Evolutionary conservation across 805 yeast species (phyloP), one percentile per base, ranked within the genome.

Genomic region (Barnettozyma pratensis): DNA sequence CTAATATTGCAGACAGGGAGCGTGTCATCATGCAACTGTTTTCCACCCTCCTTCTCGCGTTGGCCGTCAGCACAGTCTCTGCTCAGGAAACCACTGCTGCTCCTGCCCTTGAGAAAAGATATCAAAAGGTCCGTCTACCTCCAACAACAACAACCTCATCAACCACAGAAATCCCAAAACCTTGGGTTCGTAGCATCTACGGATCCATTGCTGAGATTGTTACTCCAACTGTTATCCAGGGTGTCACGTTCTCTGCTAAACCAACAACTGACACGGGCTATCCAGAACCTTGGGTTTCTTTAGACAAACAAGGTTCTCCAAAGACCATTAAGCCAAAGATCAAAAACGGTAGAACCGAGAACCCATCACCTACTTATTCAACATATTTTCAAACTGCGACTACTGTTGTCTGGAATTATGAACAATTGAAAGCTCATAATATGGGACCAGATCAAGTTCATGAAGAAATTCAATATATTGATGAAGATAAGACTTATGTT

Each of bases 221-320:
- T 52, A 88, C 92, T 0, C 89, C 95, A 3, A 71, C 72, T 0
- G 83, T 84, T 40, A 73, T 77, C 53, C 78, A 73, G 41, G 82
- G 81, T 36, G 82, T 79, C 12, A 78, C 83, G 2, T 74, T 76
- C 48, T 67, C 69, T 38, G 75, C 66, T 2, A 71, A 72, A 47
- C 81, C 80, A 3, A 60, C 66, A 14, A 61, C 62, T 7, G 68
- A 74, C 1, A 78, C 88, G 5, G 72, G 82, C 55, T 84, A 86
- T 8, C 75, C 88, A 54, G 81, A 80, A 50, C 89, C 88, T 7
- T 89, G 97, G 97, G 71, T 89, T 37, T 77, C 88, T 2, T 71
- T 89, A 60, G 77, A 88, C 50, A 81, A 83, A 53, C 79, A 83
- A 52, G 97, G 96, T 14, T 65, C 74, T 8, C 96, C 96, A 46